Evolutionary conservation across 345 rosid species (phyloP).

Genomic region (Syzygium grande): DNA sequence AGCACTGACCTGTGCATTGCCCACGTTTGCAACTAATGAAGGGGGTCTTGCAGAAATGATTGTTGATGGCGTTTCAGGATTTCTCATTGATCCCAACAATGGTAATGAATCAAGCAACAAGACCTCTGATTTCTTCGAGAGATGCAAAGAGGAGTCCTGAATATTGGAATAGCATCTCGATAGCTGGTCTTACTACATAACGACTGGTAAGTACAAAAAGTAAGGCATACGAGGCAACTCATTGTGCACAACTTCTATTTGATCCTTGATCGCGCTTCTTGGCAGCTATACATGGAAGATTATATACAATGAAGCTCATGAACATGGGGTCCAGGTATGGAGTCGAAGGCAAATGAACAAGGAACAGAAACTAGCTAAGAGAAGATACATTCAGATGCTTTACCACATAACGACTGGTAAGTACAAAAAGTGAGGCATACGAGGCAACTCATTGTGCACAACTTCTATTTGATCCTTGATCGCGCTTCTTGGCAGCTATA

Average conservation of each 20-base stretch:
- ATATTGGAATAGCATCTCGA: conserved; percentile 53
- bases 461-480: not conserved
- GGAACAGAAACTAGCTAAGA: conserved; percentile 67
- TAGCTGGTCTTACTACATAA: conserved; percentile 58
- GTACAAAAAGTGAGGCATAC: not conserved
- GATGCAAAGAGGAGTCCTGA: conserved; percentile 38
- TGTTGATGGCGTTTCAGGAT: conserved; percentile 76
- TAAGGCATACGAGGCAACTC: not conserved
- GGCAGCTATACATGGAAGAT: conserved; percentile 92
- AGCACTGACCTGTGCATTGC: conserved; percentile 93
- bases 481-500: conserved; percentile 42
- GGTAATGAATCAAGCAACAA: conserved; percentile 63
- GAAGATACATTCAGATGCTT: conserved; percentile 81
- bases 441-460: not conserved
- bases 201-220: conserved; percentile 39
- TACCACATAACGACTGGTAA: conserved; percentile 67
- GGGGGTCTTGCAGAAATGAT: conserved; percentile 94
- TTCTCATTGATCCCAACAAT: conserved; percentile 71
- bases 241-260: not conserved
- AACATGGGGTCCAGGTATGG: conserved; percentile 79
- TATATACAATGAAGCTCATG: conserved; percentile 48
- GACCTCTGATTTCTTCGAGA: conserved; percentile 76
- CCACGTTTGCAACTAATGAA: conserved; percentile 83
- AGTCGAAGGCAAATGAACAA: conserved; percentile 70
- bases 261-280: not conserved